Conservation (phyloP, 176 grass and related monocot species). For the Hyparrhenia diplandra region DNA sequence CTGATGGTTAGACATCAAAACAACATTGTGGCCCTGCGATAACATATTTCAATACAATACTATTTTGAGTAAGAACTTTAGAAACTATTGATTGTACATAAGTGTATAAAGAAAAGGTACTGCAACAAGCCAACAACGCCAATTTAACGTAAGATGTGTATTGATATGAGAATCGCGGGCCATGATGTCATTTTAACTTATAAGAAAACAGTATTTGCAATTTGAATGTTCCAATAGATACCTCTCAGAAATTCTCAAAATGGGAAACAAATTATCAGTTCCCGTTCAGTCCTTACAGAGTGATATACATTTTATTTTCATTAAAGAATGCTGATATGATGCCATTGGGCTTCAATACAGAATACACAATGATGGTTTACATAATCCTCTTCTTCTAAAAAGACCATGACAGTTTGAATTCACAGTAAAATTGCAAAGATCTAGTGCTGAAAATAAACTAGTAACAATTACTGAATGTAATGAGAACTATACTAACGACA, state of each 20-base stretch:
- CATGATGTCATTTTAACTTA: not conserved
- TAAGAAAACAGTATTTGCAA: not conserved
- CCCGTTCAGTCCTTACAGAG: no score
- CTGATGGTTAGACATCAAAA: conserved; percentile 99
- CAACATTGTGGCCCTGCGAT: conserved; percentile 92
- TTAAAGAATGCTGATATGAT: not conserved
- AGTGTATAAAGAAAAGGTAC: not conserved
- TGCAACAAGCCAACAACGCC: not conserved
- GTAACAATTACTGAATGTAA: not conserved
- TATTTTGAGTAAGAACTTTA: conserved; percentile 3
- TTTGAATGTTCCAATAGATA: no score
- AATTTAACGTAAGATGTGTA: not conserved
- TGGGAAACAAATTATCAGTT: no score
- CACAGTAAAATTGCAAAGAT: not conserved
- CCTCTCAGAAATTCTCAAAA: no score
- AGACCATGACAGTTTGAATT: not conserved
- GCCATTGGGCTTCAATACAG: not conserved
- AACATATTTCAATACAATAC: conserved; percentile 20
- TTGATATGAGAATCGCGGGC: not conserved
- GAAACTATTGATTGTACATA: not conserved
- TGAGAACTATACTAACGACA: not conserved
- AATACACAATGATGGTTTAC: not conserved
- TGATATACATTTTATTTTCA: not conserved
- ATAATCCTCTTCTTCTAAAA: not conserved
- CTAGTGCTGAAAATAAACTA: not conserved